Evolutionary conservation across 164 flowering plant genomes (phyloP).

Genomic region (Sedum album): DNA sequence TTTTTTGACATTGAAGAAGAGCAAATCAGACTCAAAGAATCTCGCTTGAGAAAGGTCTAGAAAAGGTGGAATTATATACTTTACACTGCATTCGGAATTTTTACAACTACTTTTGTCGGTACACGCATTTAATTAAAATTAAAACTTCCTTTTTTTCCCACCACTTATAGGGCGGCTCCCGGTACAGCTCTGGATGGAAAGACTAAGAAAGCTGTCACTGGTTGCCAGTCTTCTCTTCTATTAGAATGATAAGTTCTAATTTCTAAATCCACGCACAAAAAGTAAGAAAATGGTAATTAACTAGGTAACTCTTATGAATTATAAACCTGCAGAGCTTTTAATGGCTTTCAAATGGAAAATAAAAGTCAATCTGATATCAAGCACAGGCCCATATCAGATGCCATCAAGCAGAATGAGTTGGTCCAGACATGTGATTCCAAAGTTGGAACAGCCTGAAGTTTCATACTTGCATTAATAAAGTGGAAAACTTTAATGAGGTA

Average conservation of each 20-base stretch:
- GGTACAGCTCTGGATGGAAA: constrained; percentile 54
- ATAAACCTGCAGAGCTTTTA: too few species aligned
- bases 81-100: neutral
- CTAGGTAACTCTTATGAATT: too few species aligned
- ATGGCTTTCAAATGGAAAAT: too few species aligned
- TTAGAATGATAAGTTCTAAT: constrained; percentile 24
- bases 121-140: neutral
- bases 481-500: too few species aligned
- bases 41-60: constrained; percentile 26
- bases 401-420: too few species aligned
- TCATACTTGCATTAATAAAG: too few species aligned
- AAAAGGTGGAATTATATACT: constrained; percentile 32
- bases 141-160: neutral
- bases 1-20: constrained; percentile 55
- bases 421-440: too few species aligned
- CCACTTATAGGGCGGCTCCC: constrained; percentile 46
- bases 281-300: neutral
- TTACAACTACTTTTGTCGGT: neutral
- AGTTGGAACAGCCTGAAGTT: too few species aligned
- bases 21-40: constrained; percentile 32
- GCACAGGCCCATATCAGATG: too few species aligned
- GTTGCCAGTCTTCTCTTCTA: constrained; percentile 20
- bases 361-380: too few species aligned
- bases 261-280: neutral
- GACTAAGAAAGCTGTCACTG: constrained; percentile 43